phyloP scores from a whole-genome alignment of 495 filamentous ascomycete species.

The Cairneyella variabilis region DNA sequence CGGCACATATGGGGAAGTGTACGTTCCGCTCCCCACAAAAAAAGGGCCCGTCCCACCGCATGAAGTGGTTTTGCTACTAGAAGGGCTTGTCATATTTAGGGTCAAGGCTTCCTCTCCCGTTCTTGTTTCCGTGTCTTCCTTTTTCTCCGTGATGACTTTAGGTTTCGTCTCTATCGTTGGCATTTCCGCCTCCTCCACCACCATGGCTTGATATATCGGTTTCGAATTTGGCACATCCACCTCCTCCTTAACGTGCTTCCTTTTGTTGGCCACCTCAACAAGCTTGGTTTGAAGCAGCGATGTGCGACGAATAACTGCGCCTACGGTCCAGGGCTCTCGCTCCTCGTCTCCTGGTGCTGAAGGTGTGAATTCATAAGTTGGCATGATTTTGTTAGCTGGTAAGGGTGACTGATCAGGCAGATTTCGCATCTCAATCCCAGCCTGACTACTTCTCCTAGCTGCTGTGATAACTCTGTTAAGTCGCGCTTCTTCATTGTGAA shows the following conservation, averaged over 20 bases:
- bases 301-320: constrained; percentile 4
- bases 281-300: constrained; percentile 4
- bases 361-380: background rate
- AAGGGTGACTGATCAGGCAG: background rate
- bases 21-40: no score
- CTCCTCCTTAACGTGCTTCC: background rate
- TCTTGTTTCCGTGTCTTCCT: background rate
- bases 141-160: background rate
- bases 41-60: no score
- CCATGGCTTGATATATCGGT: background rate
- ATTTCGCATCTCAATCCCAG: background rate
- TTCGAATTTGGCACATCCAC: background rate
- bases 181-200: background rate
- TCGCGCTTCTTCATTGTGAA: background rate
- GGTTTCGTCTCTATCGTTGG: background rate
- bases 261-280: constrained; percentile 4
- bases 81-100: no score
- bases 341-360: background rate
- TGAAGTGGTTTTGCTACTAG: no score
- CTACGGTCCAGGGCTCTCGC: constrained; percentile 1
- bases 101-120: background rate
- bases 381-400: background rate
- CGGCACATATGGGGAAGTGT: no score
- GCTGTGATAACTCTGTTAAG: constrained; percentile 1
- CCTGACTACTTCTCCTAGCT: background rate